Evolutionary conservation across 164 flowering plant genomes (phyloP), one percentile per base, ranked within the genome.

Genomic region (Piper longum): DNA sequence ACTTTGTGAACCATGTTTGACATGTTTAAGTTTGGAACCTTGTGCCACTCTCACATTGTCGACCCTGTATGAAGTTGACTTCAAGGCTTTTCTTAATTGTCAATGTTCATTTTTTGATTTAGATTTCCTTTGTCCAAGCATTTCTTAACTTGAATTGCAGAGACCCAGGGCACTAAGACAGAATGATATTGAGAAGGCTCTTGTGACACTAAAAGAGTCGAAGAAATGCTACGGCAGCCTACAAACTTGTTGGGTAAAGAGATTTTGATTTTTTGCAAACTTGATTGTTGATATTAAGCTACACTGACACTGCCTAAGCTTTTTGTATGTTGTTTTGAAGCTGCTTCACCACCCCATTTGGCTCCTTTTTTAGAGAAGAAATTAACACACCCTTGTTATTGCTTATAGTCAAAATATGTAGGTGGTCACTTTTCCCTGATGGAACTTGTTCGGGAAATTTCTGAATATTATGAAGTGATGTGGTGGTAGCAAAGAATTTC

Each of bases 161-260:
- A 70, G 62, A 51, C 93, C 87, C 16, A 77, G 99, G 69, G 79
- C 91, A 36, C 69, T 95, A 66, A 72, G 82, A 48, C 96, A 91
- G 68, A 36, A 54, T 7, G 99, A 93, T 74, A 63, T 93, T 64
- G 89, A 86, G 82, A 78, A 66, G 64, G 93, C 79, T 51, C 77
- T 90, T 26, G 67, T 72, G 16, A 79, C 87, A 3, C 75, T 89
- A 36, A 81, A 56, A 57, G 85, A 81, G 72, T 83, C 96, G 3
- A 80, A 56, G 73, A 26, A 26, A 26, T 26, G 80, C 76, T 56
- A 93, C 95, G 61, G 93, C 91, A 3, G 69, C 42, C 61, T 95
- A 91, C 88, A 80, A 76, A 68, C 66, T 56, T 71, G 79, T 7
- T 2, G 84, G 52, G 9, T 48, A 9, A 48, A 48, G 12, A 12